Evolutionary conservation across 306 rosid genomes (phyloP), one percentile per base, ranked within the genome.

Genomic region (Crotalaria pallida): DNA sequence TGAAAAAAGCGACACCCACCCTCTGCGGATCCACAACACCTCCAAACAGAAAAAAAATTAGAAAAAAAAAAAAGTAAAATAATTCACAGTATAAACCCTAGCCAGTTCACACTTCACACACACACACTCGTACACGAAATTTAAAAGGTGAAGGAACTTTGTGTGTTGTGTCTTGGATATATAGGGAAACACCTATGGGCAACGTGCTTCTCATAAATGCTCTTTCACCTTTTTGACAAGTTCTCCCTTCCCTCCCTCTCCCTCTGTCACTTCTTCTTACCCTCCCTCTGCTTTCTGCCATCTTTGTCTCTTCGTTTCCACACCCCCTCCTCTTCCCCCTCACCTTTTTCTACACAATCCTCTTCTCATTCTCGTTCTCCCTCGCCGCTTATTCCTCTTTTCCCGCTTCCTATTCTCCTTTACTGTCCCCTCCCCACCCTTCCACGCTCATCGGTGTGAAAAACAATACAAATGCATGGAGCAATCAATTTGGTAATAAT

Each of bases 261-360:
- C 85, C 81, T 86, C 79, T 55, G 81, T 79, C 87, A 70, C 56
- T 22, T 36, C 24, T 68, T n/a, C n/a, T n/a, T n/a, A n/a, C 48
- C 71, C 71, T 49, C 59, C 22, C 55, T 31, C 87, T 87, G 93
- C 74, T 8, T 40, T 29, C 83, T 85, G 88, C 77, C 70, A 47
- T 58, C 22, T 41, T 67, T 83, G 85, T 88, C 83, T 49, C 44
- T 49, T 33, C 41, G 22, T n/a, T 1, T 13, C 17, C 2, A 10
- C 18, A 5, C 21, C 22, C 58, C 41, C 1, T 36, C 11, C 43
- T 18, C 58, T 43, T 21, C 3, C 8, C 16, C 6, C 65, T 60
- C 6, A 3, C 44, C 44, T 10, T 38, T 38, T 38, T 38, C 44
- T 10, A 38, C 13, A 36, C 43, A 7, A 0, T 38, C 11, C 13